These are phyloP conservation scores for Apiotrichum gracile DNA, from an alignment of 1,284 basidiomycete species.

Conservation along the genomic window DNA sequence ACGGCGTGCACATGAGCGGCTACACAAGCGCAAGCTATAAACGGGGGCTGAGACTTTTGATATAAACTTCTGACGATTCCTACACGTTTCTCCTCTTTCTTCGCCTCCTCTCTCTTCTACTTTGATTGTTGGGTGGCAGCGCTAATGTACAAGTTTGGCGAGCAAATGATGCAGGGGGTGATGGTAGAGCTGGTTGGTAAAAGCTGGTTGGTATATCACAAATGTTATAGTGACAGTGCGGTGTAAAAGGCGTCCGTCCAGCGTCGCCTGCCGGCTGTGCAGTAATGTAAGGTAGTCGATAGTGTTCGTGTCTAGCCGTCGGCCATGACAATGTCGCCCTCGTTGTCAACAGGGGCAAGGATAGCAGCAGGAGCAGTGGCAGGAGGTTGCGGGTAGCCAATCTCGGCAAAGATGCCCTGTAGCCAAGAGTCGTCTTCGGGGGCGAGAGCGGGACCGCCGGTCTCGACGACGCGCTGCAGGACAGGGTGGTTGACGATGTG, in stretches of 20 bases:
- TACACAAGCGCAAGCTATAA: not conserved
- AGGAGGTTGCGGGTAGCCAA: not conserved
- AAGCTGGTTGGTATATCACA: not conserved
- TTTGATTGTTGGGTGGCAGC: not conserved
- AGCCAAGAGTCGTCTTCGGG: conserved; percentile 43
- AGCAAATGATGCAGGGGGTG: not conserved
- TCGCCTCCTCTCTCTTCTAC: not conserved
- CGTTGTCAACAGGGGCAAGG: conserved; percentile 4
- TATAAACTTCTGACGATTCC: not conserved
- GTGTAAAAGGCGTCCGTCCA: not conserved
- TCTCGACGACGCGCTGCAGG: conserved; percentile 59
- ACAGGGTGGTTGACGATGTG: conserved; percentile 62
- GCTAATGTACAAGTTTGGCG: not conserved
- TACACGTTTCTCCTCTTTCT: not conserved
- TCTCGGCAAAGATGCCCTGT: conserved; percentile 35
- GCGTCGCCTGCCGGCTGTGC: not conserved
- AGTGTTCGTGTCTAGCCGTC: not conserved
- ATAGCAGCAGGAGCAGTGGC: not conserved
- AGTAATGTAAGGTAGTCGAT: not conserved
- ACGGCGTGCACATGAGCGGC: not conserved
- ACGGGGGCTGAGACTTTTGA: not conserved
- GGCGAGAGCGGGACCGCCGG: conserved; percentile 43
- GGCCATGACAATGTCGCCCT: conserved; percentile 19
- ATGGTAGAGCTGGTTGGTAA: no score
- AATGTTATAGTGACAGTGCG: not conserved